Conservation (phyloP, 2,329 filamentous ascomycete genomes). For the Phialophora verrucosa region DNA sequence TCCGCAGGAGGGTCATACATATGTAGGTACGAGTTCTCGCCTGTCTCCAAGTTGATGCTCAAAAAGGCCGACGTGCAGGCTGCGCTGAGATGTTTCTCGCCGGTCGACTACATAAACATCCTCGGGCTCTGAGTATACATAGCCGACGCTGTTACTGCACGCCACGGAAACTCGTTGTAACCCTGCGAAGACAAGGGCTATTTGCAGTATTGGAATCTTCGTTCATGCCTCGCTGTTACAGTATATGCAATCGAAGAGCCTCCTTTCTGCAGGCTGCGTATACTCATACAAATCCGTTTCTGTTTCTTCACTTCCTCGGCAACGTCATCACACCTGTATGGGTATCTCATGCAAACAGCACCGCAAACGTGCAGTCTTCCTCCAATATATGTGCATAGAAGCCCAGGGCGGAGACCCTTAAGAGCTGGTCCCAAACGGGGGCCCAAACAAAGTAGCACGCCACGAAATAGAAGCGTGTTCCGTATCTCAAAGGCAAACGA, state of each 20-base stretch:
- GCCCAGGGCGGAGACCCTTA: neutral
- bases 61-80: too few relatives aligned
- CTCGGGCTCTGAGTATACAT: too few relatives aligned
- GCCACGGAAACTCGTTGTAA: too few relatives aligned
- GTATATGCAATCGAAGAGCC: slow-evolving; percentile 1
- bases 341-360: slow-evolving; percentile 27
- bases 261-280: slow-evolving; percentile 4
- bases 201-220: neutral
- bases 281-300: slow-evolving; percentile 20
- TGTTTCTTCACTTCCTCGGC: neutral
- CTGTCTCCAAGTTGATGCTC: too few relatives aligned
- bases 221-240: neutral
- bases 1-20: too few relatives aligned
- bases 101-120: too few relatives aligned
- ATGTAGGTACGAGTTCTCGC: too few relatives aligned
- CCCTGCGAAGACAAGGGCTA: neutral
- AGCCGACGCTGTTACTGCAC: too few relatives aligned
- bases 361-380: slow-evolving; percentile 1
- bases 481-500: slow-evolving; percentile 9
- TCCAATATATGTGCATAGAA: slow-evolving; percentile 1
- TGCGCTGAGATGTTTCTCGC: too few relatives aligned
- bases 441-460: neutral
- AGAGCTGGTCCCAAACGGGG: neutral
- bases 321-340: slow-evolving; percentile 19
- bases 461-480: slow-evolving; percentile 1